Percentiles rank a stretch among this genome's conserved stretches.
Conservation (phyloP, 2,329 filamentous ascomycete species). For the Chaetoscypha palmicola region DNA sequence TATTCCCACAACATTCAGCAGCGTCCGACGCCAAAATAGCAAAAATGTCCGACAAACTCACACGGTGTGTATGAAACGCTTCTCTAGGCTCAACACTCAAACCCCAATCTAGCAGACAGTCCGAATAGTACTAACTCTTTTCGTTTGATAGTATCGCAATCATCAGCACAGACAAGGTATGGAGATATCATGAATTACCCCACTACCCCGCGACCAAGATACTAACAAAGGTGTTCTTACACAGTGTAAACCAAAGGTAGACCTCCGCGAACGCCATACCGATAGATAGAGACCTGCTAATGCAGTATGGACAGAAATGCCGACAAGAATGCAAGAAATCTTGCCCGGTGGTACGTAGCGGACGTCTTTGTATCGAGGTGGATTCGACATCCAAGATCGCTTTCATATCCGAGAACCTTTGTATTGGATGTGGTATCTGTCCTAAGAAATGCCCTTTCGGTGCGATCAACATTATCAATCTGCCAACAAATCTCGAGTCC, state of each 20-base stretch:
- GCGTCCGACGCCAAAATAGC: constrained; percentile 2
- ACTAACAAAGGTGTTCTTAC: constrained; percentile 34
- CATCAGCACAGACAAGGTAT: constrained; percentile 95
- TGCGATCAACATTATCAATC: constrained; percentile 99
- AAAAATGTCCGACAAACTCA: constrained; percentile 85
- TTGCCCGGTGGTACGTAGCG: constrained; percentile 92
- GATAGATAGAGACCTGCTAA: constrained; percentile 25
- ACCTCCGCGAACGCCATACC: constrained; percentile 1
- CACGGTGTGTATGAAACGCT: constrained; percentile 57
- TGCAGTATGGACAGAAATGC: constrained; percentile 65
- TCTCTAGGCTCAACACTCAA: not conserved
- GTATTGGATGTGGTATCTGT: constrained; percentile 98
- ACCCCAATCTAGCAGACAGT: not conserved
- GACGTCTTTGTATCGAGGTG: constrained; percentile 97
- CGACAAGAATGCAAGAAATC: constrained; percentile 99
- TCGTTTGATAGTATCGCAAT: constrained; percentile 74
- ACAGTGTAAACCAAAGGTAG: constrained; percentile 83
- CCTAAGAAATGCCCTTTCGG: constrained; percentile 99
- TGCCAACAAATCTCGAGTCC: constrained; percentile 97
- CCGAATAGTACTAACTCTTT: constrained; percentile 7
- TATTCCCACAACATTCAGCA: not conserved
- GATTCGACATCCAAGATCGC: constrained; percentile 81
- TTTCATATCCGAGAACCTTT: constrained; percentile 94
- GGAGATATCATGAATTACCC: constrained; percentile 35
- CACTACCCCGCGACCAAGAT: constrained; percentile 31